Evolutionary conservation across 2,329 filamentous ascomycete genomes (phyloP).

Genomic region (Verticillium nubilum): DNA sequence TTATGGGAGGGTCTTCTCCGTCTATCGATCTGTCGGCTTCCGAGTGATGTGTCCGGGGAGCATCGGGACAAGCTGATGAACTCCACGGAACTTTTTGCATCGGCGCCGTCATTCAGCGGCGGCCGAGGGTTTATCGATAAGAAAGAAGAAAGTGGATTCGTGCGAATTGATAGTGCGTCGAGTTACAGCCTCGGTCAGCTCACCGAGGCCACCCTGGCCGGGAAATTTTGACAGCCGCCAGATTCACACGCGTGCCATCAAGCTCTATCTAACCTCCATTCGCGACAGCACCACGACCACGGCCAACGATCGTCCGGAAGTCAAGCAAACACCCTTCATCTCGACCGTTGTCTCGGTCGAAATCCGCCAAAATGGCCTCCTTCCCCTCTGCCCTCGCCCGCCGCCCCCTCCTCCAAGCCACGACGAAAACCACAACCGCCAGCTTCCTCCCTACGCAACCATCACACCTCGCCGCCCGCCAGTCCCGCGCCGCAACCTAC

Average conservation of each 20-base stretch:
- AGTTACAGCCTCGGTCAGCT: not conserved
- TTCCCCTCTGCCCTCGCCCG: not conserved
- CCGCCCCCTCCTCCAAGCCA: not conserved
- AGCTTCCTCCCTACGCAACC: constrained; percentile 9
- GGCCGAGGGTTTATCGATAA: constrained; percentile 11
- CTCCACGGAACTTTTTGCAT: not conserved
- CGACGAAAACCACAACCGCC: constrained; percentile 13
- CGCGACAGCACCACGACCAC: not conserved
- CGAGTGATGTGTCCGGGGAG: not conserved
- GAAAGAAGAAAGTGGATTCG: not conserved
- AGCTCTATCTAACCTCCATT: constrained; percentile 7
- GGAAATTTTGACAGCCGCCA: constrained; percentile 8
- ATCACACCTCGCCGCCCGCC: constrained; percentile 29
- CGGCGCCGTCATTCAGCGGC: not conserved
- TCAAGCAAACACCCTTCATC: not conserved
- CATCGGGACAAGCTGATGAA: not conserved
- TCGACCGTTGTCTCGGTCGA: not conserved
- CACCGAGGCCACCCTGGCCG: constrained; percentile 14
- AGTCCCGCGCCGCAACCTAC: constrained; percentile 77
- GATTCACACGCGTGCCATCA: constrained; percentile 4
- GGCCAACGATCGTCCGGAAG: too few species aligned
- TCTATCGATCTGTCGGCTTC: not conserved
- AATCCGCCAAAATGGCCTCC: not conserved
- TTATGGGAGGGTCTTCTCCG: not conserved
- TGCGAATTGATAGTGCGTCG: not conserved